Evolutionary conservation across 2,329 filamentous ascomycete species (phyloP).

Genomic region (Colletotrichum musae): DNA sequence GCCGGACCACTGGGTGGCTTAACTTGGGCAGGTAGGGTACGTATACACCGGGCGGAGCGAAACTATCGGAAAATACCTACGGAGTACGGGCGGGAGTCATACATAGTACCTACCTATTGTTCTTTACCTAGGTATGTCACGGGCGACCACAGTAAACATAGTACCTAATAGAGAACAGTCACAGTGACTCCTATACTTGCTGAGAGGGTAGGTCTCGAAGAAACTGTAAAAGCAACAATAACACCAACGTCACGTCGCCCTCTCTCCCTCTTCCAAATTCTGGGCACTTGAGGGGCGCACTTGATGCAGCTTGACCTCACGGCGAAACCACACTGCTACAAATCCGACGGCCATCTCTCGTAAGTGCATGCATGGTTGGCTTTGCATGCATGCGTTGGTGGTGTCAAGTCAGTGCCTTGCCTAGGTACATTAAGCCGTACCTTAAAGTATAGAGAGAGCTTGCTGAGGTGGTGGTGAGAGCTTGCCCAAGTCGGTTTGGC

Average conservation of each 20-base stretch:
- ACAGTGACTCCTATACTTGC: too few relatives aligned
- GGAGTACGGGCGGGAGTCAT: too few relatives aligned
- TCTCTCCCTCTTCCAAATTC: background rate
- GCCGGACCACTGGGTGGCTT: background rate
- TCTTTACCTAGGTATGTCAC: too few relatives aligned
- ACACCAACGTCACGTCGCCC: background rate
- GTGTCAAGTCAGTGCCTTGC: background rate
- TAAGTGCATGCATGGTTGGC: background rate
- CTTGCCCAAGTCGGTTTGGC: too few relatives aligned
- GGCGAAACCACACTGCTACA: constrained; percentile 25
- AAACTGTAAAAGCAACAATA: background rate
- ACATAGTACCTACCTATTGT: too few relatives aligned
- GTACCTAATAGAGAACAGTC: too few relatives aligned
- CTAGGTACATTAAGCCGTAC: too few relatives aligned
- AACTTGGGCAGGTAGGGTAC: background rate
- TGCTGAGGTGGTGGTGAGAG: too few relatives aligned
- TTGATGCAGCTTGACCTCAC: constrained; percentile 21
- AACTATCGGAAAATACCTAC: constrained; percentile 15
- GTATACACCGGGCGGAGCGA: constrained; percentile 24
- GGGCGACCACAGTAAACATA: too few relatives aligned
- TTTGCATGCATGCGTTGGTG: constrained; percentile 11
- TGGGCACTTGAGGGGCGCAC: background rate
- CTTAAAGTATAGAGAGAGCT: too few relatives aligned
- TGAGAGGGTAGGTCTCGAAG: background rate
- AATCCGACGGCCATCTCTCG: background rate